These are phyloP conservation scores for Acanthochlamys bracteata DNA, from an alignment of 106 monocot genomes.

Conservation along the genomic window DNA sequence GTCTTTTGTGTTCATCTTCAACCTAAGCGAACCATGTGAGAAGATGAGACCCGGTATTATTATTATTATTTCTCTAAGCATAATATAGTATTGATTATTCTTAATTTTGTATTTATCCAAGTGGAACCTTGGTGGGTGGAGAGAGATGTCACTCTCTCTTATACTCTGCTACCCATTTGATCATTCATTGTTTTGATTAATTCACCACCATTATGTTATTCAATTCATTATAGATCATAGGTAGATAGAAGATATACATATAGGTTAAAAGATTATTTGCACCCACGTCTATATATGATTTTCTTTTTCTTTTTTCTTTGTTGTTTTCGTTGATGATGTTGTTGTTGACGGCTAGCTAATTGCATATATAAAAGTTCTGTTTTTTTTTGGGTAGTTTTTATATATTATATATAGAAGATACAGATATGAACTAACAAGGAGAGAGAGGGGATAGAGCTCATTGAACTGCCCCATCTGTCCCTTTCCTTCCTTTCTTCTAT, in stretches of 20 bases:
- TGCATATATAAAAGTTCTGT: neutral
- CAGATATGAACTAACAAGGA: neutral
- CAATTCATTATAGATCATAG: too few species aligned
- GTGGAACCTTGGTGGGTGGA: neutral
- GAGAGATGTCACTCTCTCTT: neutral
- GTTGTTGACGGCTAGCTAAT: neutral
- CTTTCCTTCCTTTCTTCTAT: neutral
- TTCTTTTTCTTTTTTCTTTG: too few species aligned
- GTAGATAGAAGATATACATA: too few species aligned
- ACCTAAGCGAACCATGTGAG: neutral
- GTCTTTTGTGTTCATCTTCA: too few species aligned
- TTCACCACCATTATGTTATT: too few species aligned
- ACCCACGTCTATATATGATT: neutral
- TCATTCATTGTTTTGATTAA: too few species aligned
- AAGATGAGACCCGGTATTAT: neutral
- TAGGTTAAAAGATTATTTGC: conserved; percentile 1
- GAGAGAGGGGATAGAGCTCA: neutral
- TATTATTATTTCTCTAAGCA: neutral
- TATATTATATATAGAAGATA: neutral
- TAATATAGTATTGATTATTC: neutral
- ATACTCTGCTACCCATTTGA: too few species aligned
- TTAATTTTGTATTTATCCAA: neutral
- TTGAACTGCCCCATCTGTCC: neutral
- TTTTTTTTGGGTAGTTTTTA: neutral
- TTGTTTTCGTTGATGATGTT: too few species aligned